Conservation (phyloP, 2,329 filamentous ascomycete genomes). For the Tolypocladium guangdongense region DNA sequence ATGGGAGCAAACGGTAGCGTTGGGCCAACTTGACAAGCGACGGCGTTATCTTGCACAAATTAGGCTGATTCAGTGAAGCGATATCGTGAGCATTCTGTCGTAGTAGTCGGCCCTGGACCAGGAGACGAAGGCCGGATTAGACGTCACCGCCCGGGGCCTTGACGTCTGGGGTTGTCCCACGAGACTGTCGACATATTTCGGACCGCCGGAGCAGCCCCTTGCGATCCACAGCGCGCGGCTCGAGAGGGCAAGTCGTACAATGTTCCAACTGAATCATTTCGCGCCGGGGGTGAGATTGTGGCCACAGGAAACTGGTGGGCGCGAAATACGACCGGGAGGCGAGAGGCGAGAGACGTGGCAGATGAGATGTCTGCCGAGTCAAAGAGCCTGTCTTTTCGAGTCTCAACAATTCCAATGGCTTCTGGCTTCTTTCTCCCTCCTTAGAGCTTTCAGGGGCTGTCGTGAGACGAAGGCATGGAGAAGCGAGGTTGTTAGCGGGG, state of each 20-base stretch:
- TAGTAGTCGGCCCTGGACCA: background rate
- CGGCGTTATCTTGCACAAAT: background rate
- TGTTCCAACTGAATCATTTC: background rate
- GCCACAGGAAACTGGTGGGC: no score
- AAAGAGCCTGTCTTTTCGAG: background rate
- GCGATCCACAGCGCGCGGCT: background rate
- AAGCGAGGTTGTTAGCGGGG: background rate
- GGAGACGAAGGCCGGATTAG: no score
- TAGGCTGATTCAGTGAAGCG: background rate
- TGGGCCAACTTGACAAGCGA: background rate
- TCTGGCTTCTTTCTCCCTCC: background rate
- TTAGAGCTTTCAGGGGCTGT: no score
- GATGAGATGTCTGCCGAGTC: background rate
- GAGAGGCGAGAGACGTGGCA: background rate
- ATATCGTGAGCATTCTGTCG: background rate
- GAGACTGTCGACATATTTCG: background rate
- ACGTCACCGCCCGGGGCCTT: no score
- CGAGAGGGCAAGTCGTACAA: background rate
- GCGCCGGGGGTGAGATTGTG: no score
- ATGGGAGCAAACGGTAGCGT: background rate
- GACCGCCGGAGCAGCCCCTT: background rate
- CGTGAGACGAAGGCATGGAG: no score
- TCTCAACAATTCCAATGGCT: background rate
- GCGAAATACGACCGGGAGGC: background rate
- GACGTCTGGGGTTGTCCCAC: background rate